Conservation (phyloP, 192 early-diverging fungal genomes). For the Chytriomyces sp. region DNA sequence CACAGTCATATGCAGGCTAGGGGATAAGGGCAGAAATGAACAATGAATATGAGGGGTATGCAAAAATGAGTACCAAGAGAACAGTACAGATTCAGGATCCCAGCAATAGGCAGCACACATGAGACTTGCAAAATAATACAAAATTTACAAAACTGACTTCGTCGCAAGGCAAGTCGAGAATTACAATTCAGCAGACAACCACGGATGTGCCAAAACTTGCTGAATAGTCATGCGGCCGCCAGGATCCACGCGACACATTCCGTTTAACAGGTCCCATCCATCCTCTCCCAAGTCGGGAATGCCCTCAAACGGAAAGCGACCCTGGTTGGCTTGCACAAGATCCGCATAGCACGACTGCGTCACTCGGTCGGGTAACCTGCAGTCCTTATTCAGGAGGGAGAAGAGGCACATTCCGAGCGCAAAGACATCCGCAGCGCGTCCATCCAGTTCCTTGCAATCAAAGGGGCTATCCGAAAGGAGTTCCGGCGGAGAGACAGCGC, state of each 20-base stretch:
- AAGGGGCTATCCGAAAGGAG: background rate
- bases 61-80: too few relatives aligned
- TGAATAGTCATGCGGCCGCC: background rate
- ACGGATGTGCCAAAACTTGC: constrained; percentile 8
- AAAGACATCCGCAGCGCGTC: background rate
- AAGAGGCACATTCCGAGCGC: background rate
- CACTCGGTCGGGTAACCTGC: background rate
- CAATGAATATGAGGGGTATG: too few relatives aligned
- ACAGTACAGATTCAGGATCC: too few relatives aligned
- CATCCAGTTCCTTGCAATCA: background rate
- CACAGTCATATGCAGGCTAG: too few relatives aligned
- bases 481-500: background rate
- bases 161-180: too few relatives aligned
- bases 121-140: too few relatives aligned
- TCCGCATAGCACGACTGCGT: background rate
- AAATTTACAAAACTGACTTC: too few relatives aligned
- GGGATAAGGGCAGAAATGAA: too few relatives aligned
- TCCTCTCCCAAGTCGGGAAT: constrained; percentile 11
- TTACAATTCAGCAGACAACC: background rate
- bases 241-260: background rate
- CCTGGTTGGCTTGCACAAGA: background rate
- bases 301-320: background rate
- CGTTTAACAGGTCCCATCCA: background rate
- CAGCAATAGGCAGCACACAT: too few relatives aligned
- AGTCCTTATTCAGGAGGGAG: background rate